Evolutionary conservation across 2,329 filamentous ascomycete species (phyloP).

Genomic region (Aspergillus terreus): DNA sequence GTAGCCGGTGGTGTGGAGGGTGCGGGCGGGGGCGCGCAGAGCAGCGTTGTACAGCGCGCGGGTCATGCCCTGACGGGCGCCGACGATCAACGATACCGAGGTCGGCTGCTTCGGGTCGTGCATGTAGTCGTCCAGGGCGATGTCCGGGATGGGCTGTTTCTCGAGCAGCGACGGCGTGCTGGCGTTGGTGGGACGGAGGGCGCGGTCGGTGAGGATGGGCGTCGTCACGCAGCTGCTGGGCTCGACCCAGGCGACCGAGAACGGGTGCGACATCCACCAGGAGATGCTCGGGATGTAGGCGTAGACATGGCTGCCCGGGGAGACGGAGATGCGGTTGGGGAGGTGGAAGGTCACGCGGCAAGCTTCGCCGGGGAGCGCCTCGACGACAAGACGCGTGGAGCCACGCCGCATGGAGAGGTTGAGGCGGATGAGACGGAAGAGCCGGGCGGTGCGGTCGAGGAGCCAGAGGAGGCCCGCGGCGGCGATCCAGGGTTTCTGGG

Average conservation of each 20-base stretch:
- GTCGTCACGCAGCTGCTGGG: slow-evolving; percentile 25
- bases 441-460: slow-evolving; percentile 44
- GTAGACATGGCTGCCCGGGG: slow-evolving; percentile 58
- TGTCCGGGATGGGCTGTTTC: slow-evolving; percentile 25
- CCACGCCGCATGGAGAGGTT: slow-evolving; percentile 50
- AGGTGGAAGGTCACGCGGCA: slow-evolving; percentile 60
- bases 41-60: slow-evolving; percentile 57
- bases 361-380: slow-evolving; percentile 58
- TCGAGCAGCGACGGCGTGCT: slow-evolving; percentile 26
- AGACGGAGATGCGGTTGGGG: slow-evolving; percentile 50
- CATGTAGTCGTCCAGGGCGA: slow-evolving; percentile 21
- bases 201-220: slow-evolving; percentile 16
- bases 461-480: slow-evolving; percentile 38
- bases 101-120: slow-evolving; percentile 26
- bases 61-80: slow-evolving; percentile 62
- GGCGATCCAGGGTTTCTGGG: slow-evolving; percentile 38
- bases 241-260: slow-evolving; percentile 47
- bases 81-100: slow-evolving; percentile 55
- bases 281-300: slow-evolving; percentile 54
- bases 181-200: slow-evolving; percentile 10
- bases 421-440: slow-evolving; percentile 50
- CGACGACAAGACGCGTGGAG: slow-evolving; percentile 51
- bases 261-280: slow-evolving; percentile 48
- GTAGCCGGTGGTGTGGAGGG: slow-evolving; percentile 52
- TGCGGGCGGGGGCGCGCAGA: slow-evolving; percentile 45